A percentile compares a stretch with the other conserved stretches of the same genome.
Evolutionary conservation across 2,329 filamentous ascomycete species (phyloP).

Genomic region (Aspergillus brunneoviolaceus): DNA sequence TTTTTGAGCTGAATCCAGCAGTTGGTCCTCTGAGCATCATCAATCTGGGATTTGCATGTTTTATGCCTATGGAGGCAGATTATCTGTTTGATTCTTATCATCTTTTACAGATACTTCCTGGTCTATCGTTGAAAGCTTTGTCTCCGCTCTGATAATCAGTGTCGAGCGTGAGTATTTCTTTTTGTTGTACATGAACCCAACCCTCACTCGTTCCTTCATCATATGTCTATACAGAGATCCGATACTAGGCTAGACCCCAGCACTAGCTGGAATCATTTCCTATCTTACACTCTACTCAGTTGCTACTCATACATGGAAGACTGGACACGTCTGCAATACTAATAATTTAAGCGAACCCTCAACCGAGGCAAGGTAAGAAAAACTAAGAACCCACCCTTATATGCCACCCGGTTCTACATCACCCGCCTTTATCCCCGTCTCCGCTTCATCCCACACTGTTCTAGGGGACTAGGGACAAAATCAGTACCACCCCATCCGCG

Average conservation of each 20-base stretch:
- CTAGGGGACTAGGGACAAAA: too few relatives aligned
- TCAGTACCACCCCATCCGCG: too few relatives aligned
- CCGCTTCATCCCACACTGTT: too few relatives aligned
- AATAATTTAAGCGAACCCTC: too few relatives aligned
- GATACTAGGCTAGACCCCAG: neutral
- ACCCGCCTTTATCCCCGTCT: too few relatives aligned
- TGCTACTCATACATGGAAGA: too few relatives aligned
- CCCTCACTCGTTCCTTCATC: neutral
- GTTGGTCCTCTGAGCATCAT: neutral
- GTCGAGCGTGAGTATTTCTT: neutral
- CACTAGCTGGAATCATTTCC: neutral
- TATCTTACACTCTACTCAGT: neutral
- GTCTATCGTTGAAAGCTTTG: neutral
- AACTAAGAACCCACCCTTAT: too few relatives aligned
- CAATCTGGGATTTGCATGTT: conserved; percentile 6
- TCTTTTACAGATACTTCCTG: neutral
- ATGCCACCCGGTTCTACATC: too few relatives aligned
- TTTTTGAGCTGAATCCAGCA: neutral
- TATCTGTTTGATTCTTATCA: neutral
- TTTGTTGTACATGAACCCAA: neutral
- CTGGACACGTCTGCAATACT: too few relatives aligned
- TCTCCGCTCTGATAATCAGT: neutral
- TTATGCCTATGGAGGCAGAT: neutral
- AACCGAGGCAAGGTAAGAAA: too few relatives aligned
- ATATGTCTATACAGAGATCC: neutral